Conservation (phyloP, 441 rosid genomes). For the Populus hybrid region DNA sequence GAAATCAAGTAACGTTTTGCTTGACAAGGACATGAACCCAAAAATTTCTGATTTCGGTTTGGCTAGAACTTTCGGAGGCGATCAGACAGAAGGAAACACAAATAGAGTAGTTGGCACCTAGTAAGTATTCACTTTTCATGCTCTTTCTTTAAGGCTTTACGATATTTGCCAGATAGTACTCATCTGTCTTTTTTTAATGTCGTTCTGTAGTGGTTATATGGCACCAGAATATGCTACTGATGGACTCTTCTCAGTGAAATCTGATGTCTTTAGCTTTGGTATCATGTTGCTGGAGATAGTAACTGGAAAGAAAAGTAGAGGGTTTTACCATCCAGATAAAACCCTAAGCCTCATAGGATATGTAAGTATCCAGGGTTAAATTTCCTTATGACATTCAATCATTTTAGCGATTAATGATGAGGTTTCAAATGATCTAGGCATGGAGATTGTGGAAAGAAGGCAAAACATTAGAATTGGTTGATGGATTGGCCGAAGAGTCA, state of each 20-base stretch:
- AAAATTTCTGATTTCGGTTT: constrained; percentile 35
- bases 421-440: constrained; percentile 17
- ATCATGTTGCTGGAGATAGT: constrained; percentile 28
- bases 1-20: constrained; percentile 34
- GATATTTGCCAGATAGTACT: not conserved
- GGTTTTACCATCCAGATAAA: constrained; percentile 16
- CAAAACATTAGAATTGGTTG: constrained; percentile 32
- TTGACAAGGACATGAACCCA: constrained; percentile 27
- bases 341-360: constrained; percentile 22
- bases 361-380: constrained; percentile 10
- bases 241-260: constrained; percentile 21
- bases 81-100: constrained; percentile 25
- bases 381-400: not conserved
- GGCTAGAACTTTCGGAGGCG: constrained; percentile 26
- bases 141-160: not conserved
- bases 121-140: constrained; percentile 20
- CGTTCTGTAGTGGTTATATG: constrained; percentile 18
- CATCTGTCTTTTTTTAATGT: not conserved
- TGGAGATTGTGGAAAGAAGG: constrained; percentile 46
- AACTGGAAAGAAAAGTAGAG: constrained; percentile 20
- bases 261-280: constrained; percentile 36
- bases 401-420: not conserved
- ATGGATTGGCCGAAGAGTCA: constrained; percentile 5
- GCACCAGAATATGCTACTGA: not conserved
- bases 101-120: constrained; percentile 46